A percentile compares a stretch with the other conserved stretches of the same genome.
These are phyloP conservation scores for Schoenoplectus triqueter DNA, from an alignment of 202 grass and related monocot genomes.

Conservation along the genomic window DNA sequence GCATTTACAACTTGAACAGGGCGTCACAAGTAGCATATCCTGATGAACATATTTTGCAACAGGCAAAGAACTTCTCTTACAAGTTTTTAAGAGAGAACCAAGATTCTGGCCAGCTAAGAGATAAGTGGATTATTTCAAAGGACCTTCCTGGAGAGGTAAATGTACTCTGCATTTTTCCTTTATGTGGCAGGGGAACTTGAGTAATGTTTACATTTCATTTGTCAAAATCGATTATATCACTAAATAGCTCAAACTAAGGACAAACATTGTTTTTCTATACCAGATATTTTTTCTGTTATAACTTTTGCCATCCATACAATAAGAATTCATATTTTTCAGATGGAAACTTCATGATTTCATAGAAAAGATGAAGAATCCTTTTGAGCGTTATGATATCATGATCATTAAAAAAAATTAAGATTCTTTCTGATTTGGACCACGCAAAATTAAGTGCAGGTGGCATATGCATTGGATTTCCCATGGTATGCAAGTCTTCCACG, in stretches of 20 bases:
- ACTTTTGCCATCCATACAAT: background rate
- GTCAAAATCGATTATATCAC: background rate
- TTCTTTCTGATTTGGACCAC: slow-evolving; percentile 3
- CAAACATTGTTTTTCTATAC: background rate
- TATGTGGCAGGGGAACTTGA: background rate
- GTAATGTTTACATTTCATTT: slow-evolving; percentile 6
- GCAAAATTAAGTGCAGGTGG: slow-evolving; percentile 52
- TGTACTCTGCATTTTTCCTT: background rate
- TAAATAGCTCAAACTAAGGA: background rate
- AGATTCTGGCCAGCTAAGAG: slow-evolving; percentile 46
- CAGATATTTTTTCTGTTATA: background rate
- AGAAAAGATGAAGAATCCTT: slow-evolving; percentile 9
- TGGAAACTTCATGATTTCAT: background rate
- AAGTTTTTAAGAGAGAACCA: slow-evolving; percentile 67
- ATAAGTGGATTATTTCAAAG: slow-evolving; percentile 95
- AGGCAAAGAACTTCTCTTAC: slow-evolving; percentile 60
- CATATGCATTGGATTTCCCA: slow-evolving; percentile 75
- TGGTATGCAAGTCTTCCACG: slow-evolving; percentile 83
- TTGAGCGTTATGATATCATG: background rate
- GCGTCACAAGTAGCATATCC: slow-evolving; percentile 68
- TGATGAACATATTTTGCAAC: slow-evolving; percentile 65
- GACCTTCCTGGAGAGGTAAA: slow-evolving; percentile 83
- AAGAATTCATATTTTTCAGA: background rate
- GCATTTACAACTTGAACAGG: slow-evolving; percentile 94
- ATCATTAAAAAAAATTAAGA: background rate